A percentile compares a stretch with the other conserved stretches of the same genome.
Conservation (phyloP, 805 yeast species). For the Wickerhamia fluorescens region DNA sequence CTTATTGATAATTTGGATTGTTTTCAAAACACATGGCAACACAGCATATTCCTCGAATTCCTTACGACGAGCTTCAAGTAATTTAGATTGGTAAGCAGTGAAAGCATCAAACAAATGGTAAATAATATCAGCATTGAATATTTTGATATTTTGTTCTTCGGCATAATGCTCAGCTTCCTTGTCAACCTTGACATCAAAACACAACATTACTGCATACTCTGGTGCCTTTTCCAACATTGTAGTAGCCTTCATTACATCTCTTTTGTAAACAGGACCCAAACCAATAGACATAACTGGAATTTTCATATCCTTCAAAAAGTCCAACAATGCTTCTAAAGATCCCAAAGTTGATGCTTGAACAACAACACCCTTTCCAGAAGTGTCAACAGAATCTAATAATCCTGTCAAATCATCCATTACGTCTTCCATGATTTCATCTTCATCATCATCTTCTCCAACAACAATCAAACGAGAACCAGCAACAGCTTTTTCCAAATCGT, state of each 20-base stretch:
- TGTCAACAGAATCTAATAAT: constrained; percentile 87
- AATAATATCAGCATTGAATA: constrained; percentile 93
- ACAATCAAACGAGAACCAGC: constrained; percentile 96
- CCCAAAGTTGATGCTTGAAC: constrained; percentile 99
- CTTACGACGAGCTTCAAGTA: constrained; percentile 84
- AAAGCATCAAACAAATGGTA: constrained; percentile 95
- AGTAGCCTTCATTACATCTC: constrained; percentile 96
- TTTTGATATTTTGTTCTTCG: constrained; percentile 80
- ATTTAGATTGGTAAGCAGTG: constrained; percentile 81
- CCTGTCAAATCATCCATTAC: constrained; percentile 98
- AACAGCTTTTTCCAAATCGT: constrained; percentile 95
- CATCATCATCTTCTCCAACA: constrained; percentile 96
- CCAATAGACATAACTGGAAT: constrained; percentile 99
- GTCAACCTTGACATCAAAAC: constrained; percentile 96
- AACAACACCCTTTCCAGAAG: constrained; percentile 93
- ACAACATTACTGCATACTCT: constrained; percentile 93
- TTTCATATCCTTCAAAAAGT: constrained; percentile 96
- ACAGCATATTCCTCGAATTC: constrained; percentile 84
- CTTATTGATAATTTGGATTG: constrained; percentile 93
- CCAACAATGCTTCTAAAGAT: constrained; percentile 93
- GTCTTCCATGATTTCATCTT: constrained; percentile 94
- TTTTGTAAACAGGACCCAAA: constrained; percentile 94
- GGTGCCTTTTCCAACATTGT: constrained; percentile 97
- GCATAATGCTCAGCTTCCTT: constrained; percentile 99
- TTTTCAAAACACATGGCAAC: constrained; percentile 92